A percentile compares a stretch with the other conserved stretches of the same genome.
Evolutionary conservation across 768 basidiomycete genomes (phyloP).

Genomic region (Hygrophorus russula): DNA sequence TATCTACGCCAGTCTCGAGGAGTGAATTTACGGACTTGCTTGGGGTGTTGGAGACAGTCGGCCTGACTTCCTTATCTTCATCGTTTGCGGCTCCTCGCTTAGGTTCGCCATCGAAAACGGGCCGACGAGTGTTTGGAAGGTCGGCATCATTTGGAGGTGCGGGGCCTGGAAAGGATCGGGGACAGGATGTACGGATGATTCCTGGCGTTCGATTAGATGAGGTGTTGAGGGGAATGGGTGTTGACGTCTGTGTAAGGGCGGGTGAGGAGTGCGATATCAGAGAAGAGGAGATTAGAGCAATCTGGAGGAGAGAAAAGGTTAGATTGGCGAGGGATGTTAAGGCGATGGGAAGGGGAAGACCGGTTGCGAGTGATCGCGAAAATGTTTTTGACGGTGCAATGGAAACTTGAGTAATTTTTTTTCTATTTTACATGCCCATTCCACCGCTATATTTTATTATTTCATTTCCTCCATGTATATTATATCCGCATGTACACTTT

Average conservation of each 20-base stretch:
- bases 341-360: constrained; percentile 12
- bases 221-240: constrained; percentile 58
- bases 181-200: constrained; percentile 40
- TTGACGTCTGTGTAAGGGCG: constrained; percentile 18
- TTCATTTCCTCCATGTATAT: constrained; percentile 2
- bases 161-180: constrained; percentile 21
- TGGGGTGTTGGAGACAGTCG: constrained; percentile 62
- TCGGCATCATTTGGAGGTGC: constrained; percentile 40
- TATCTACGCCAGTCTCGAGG: constrained; percentile 56
- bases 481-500: constrained; percentile 7
- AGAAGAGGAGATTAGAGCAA: constrained; percentile 39
- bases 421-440: too few relatives aligned
- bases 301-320: constrained; percentile 42
- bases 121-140: constrained; percentile 43
- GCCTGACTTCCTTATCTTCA: constrained; percentile 39
- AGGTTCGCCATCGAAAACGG: constrained; percentile 32
- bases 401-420: constrained; percentile 24
- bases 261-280: constrained; percentile 23
- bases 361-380: neutral
- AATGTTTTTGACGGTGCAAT: constrained; percentile 31
- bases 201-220: constrained; percentile 60
- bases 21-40: constrained; percentile 70
- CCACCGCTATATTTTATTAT: neutral
- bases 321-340: constrained; percentile 34
- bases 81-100: constrained; percentile 15